Base-by-base conservation (phyloP, 371 early-diverging fungal genomes). In the Mortierella sp. region DNA sequence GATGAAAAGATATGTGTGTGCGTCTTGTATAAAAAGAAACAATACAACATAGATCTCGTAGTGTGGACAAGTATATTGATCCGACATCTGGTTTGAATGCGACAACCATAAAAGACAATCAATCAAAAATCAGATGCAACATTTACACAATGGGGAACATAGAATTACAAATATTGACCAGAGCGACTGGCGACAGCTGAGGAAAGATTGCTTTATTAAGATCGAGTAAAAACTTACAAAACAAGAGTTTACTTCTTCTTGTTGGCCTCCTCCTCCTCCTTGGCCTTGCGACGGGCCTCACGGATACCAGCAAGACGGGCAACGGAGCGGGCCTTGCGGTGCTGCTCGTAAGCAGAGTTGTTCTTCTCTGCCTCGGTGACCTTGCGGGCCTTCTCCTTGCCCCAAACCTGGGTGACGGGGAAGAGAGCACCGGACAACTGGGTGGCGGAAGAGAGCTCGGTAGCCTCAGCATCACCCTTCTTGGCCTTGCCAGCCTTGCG, bases 291-390 rank as follows among this genome's bases (percentile, higher is more conserved):
- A 88, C 91, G 93, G 86, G 91, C 92, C 80, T 93, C 96, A 77
- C 96, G 93, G 70, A 90, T 89, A 85, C 98, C 99, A 86, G 90
- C 90, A 79, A 90, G 89, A 79, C 94, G 94, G 80, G 89, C 87
- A 87, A 90, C 93, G 70, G 94, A 92, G 77, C 95, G 95, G 81
- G 96, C 96, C 86, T 92, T 92, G 89, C 97, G 95, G 85, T 97
- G 95, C 83, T 92, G 91, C 84, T 88, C 89, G 92, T 89, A 98
- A 68, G 97, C 96, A 66, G 87, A 87, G 83, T 84, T 84, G 75
- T 88, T 87, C 90, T 95, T 94, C 90, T 96, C 96, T 73, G 95
- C 94, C 67, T 89, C 93, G 71, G 95, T 90, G 90, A 96, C 91
- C 75, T 92, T 91, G 86, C 96, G 94, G 72, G 93, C 94, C 83